Percentiles rank a stretch among this genome's conserved stretches.
phyloP scores from a whole-genome alignment of 179 eudicot species.

The Silene coronaria region DNA sequence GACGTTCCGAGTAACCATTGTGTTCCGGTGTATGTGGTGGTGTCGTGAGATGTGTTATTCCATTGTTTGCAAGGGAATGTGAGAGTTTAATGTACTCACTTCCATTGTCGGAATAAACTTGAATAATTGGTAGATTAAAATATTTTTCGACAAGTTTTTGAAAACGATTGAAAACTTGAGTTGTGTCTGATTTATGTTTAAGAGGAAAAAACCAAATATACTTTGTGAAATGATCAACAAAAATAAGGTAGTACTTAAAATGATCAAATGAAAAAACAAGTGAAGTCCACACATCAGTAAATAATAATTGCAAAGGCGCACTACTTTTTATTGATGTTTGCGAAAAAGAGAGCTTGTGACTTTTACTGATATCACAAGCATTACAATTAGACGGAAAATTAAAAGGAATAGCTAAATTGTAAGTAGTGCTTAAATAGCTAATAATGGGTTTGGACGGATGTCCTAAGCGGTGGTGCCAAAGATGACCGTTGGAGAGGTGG shows the following conservation, averaged over 20 bases:
- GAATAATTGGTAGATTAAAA: neutral
- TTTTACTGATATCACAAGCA: no score
- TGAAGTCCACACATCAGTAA: neutral
- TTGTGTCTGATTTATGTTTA: neutral
- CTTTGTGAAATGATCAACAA: no score
- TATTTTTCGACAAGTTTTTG: neutral
- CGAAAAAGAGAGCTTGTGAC: neutral
- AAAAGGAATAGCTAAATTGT: neutral
- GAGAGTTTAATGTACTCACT: no score
- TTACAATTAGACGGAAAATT: neutral
- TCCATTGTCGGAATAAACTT: neutral
- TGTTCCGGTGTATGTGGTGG: neutral
- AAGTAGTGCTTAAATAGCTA: neutral
- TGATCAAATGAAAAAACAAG: neutral
- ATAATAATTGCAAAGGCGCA: neutral
- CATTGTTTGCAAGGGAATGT: no score
- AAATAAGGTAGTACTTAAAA: no score
- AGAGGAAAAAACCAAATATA: no score
- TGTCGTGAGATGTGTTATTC: neutral
- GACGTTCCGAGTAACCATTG: no score
- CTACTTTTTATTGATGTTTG: neutral
- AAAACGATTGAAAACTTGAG: neutral
- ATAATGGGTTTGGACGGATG: neutral
- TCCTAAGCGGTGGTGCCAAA: neutral
- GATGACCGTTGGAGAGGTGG: neutral